Evolutionary conservation across 2,329 filamentous ascomycete genomes (phyloP), one percentile per base, ranked within the genome.

Genomic region (Fusarium sp.): DNA sequence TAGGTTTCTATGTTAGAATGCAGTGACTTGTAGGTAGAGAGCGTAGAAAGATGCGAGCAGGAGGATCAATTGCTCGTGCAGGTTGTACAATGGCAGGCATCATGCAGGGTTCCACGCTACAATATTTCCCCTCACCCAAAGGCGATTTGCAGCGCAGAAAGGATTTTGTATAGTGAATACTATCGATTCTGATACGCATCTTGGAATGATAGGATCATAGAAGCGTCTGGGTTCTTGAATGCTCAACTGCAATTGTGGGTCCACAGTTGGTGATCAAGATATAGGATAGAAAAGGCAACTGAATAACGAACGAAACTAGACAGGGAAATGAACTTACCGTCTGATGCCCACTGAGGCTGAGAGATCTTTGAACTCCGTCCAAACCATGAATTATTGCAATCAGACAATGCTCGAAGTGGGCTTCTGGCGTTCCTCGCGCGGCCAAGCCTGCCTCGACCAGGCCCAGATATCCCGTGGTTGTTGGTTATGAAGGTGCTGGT

Each of bases 391-490:
- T 84, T 86, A 61, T 85, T 88, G 38, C 86, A 83, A 76, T 92
- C 89, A 22, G 86, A 82, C 46, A 90, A 81, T 25, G 88, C 83
- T 70, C 89, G 85, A 50, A 92, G 77, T 8, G 90, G 89, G 72
- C 86, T 91, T 77, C 90, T 87, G 16, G 87, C 86, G 68, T 85
- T 89, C 66, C 86, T 83, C 49, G 83, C 82, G 63, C 94, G 88
- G n/a, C 92, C 92, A 77, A 94, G 93, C 66, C 94, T 89, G 50
- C 94, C 95, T 81, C 95, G 87, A 14, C 94, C 95, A 59, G 95
- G 89, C 22, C 94, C 95, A 52, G 94, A 95, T 43, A 97, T 91
- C 15, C 93, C 92, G 56, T 80, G 78, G 40, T 70, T 80, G 56
- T 74, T 76, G 16, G 87, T 83, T 9, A 86, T 84, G 54, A 88